Evolutionary conservation across 352 stramenopile genomes (phyloP).

Genomic region (Phytophthora tentaculata): DNA sequence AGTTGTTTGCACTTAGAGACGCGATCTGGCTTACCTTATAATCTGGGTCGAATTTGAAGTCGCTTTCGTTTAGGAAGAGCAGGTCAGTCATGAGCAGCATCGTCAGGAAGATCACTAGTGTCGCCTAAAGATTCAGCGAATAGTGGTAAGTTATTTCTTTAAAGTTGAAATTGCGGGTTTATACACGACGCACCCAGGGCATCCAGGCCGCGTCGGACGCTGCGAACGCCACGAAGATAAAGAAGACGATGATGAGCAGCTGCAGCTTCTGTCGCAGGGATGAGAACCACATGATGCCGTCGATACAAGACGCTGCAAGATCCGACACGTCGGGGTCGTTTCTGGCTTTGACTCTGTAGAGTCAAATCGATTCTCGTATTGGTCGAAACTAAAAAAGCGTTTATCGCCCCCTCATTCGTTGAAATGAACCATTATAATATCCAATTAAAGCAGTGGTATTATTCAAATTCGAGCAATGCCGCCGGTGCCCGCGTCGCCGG

Average conservation of each 20-base stretch:
- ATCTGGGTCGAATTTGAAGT: constrained; percentile 87
- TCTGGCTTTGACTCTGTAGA: background rate
- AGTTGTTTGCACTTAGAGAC: background rate
- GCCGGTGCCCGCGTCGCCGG: constrained; percentile 18
- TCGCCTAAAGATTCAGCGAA: constrained; percentile 46
- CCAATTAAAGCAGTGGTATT: too few relatives aligned
- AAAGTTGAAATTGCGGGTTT: background rate
- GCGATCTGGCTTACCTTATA: constrained; percentile 65
- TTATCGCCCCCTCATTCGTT: too few relatives aligned
- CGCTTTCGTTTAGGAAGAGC: constrained; percentile 70
- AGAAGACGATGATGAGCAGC: constrained; percentile 84
- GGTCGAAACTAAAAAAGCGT: too few relatives aligned
- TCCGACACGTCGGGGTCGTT: constrained; percentile 9
- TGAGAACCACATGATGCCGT: constrained; percentile 70
- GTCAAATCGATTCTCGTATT: constrained; percentile 2
- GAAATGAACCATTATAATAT: too few relatives aligned
- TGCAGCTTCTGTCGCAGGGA: constrained; percentile 80
- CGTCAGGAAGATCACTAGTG: constrained; percentile 76
- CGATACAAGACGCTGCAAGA: constrained; percentile 25
- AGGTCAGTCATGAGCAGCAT: constrained; percentile 79
- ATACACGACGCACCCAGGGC: constrained; percentile 65
- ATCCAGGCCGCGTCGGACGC: constrained; percentile 81
- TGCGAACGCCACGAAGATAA: constrained; percentile 82
- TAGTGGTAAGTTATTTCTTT: background rate
- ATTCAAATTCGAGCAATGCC: constrained; percentile 26